Base-by-base conservation (phyloP, 495 filamentous ascomycete species). In the Xylaria bambusicola region DNA sequence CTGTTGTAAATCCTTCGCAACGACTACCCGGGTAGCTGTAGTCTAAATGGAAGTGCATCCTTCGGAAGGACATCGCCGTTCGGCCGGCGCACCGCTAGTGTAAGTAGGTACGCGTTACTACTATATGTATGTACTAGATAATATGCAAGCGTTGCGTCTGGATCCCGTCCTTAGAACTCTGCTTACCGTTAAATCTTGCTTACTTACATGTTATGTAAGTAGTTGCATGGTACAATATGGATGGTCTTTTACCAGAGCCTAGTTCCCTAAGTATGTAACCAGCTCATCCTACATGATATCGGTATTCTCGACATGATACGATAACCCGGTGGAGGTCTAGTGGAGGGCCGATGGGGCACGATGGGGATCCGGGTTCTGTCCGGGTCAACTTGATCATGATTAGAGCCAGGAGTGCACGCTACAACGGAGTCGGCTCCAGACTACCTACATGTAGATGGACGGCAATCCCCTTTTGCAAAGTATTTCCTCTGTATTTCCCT, bases 71-170 rank as follows among this genome's bases (percentile, higher is more conserved):
- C 23, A 21, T 36, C 36, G 38, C 52, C 24, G 23, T 44, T n/a
- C 9, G 15, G 40, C 31, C 52, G 38, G 38, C 38, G 52, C 44
- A n/a, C n/a, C n/a, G n/a, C n/a, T n/a, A n/a, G n/a, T n/a, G n/a
- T n/a, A n/a, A n/a, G n/a, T n/a, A n/a, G n/a, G n/a, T n/a, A n/a
- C n/a, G n/a, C n/a, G n/a, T n/a, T n/a, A n/a, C n/a, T n/a, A n/a
- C n/a, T n/a, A n/a, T n/a, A n/a, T n/a, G n/a, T n/a, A n/a, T n/a
- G n/a, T n/a, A n/a, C n/a, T n/a, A n/a, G n/a, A n/a, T n/a, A n/a
- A n/a, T n/a, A 38, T 38, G 36, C 36, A 38, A 13, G 13, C 15
- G 36, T 38, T 38, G 36, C 36, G 36, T 38, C 36, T 38, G 36
- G 36, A 13, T 15, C 36, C 36, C 3, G 8, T 15, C 7, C 36